Conservation (phyloP, 352 stramenopile species). For the Pythium insidiosum region DNA sequence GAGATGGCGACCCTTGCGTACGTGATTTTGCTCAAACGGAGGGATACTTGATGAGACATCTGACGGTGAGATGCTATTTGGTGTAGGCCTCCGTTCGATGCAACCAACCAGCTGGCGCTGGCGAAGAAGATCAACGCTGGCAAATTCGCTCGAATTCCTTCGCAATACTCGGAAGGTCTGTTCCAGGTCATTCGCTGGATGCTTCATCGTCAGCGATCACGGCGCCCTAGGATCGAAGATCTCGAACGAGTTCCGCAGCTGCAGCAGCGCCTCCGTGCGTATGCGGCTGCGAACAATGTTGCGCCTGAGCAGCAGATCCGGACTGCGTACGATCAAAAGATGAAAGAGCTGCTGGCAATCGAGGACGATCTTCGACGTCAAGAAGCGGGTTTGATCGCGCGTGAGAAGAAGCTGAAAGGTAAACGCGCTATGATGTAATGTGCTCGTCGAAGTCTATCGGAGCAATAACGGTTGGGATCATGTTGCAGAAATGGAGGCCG, state of each 20-base stretch:
- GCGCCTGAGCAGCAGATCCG: slow-evolving; percentile 63
- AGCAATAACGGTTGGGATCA: too few species aligned
- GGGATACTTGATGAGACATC: neutral
- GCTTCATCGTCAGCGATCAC: slow-evolving; percentile 77
- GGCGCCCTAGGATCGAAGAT: slow-evolving; percentile 78
- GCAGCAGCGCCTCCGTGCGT: slow-evolving; percentile 72
- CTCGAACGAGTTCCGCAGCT: slow-evolving; percentile 77
- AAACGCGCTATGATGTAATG: slow-evolving; percentile 10
- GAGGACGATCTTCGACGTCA: slow-evolving; percentile 79
- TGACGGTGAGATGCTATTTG: neutral
- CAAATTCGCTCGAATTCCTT: slow-evolving; percentile 87
- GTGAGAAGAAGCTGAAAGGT: slow-evolving; percentile 84
- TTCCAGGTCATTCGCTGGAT: slow-evolving; percentile 89
- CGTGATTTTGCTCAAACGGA: slow-evolving; percentile 3
- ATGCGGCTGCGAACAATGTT: slow-evolving; percentile 49
- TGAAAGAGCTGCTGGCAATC: slow-evolving; percentile 82
- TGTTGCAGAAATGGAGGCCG: slow-evolving; percentile 71
- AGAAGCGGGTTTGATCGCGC: slow-evolving; percentile 72
- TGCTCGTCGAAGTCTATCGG: too few species aligned
- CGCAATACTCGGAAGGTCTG: slow-evolving; percentile 86
- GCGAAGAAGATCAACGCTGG: slow-evolving; percentile 92
- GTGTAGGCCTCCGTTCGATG: slow-evolving; percentile 85
- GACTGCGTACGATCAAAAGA: slow-evolving; percentile 79
- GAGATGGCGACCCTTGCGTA: slow-evolving; percentile 85
- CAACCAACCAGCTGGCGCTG: slow-evolving; percentile 87